Evolutionary conservation across 768 basidiomycete species (phyloP).

Genomic region (Amyloporia xantha): DNA sequence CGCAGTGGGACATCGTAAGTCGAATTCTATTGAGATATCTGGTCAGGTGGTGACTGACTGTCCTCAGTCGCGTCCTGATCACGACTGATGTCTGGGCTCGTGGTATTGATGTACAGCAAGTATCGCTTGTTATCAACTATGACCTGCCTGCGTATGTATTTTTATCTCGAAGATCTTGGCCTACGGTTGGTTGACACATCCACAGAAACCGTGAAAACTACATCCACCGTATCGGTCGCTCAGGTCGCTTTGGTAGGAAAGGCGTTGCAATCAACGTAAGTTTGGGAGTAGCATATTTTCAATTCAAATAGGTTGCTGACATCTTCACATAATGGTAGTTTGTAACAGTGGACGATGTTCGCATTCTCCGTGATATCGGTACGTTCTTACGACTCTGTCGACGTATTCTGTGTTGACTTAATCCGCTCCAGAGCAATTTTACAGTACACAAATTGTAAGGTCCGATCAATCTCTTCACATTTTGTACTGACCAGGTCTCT

Average conservation of each 20-base stretch:
- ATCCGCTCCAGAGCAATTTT: conserved; percentile 74
- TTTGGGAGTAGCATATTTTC: too few species aligned
- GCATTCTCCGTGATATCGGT: conserved; percentile 96
- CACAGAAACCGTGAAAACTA: conserved; percentile 96
- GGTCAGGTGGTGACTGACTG: too few species aligned
- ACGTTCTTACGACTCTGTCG: conserved; percentile 21
- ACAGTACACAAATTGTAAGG: conserved; percentile 87
- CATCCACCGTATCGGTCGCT: conserved; percentile 98
- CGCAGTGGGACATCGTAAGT: conserved; percentile 85
- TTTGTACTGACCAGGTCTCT: conserved; percentile 17
- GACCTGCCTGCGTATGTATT: conserved; percentile 83
- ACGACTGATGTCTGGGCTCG: conserved; percentile 97
- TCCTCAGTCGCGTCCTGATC: conserved; percentile 77
- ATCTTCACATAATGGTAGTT: too few species aligned
- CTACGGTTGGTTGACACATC: conserved; percentile 4
- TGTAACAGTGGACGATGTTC: conserved; percentile 92
- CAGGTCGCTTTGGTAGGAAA: conserved; percentile 97
- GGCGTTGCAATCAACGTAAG: conserved; percentile 98
- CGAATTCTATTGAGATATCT: too few species aligned
- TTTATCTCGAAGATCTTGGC: conserved; percentile 6
- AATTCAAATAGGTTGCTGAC: too few species aligned
- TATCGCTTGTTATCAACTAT: conserved; percentile 95
- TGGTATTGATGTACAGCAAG: conserved; percentile 97
- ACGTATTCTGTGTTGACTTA: background rate
- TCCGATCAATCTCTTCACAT: conserved; percentile 5